Percentiles rank a stretch among this genome's conserved stretches.
These are phyloP conservation scores for Kalmanozyma brasiliensis DNA, from an alignment of 1,284 basidiomycete genomes.

Conservation along the genomic window DNA sequence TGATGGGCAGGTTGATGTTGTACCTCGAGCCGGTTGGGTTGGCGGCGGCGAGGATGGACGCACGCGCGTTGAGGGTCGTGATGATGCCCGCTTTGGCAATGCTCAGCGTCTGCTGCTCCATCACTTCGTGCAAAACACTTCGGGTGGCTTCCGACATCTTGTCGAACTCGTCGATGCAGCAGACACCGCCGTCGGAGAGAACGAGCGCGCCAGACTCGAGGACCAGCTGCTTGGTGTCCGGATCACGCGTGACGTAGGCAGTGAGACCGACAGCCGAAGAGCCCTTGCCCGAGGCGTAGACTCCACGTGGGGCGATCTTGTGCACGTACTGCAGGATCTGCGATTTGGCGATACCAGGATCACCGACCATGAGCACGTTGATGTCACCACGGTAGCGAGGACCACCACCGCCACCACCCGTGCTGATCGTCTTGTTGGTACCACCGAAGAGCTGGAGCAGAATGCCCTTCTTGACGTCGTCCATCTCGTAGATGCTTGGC, in stretches of 20 bases:
- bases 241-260: constrained; percentile 96
- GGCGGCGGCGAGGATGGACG: constrained; percentile 94
- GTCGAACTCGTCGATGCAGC: constrained; percentile 99
- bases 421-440: constrained; percentile 92
- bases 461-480: constrained; percentile 98
- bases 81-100: constrained; percentile 99
- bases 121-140: constrained; percentile 97
- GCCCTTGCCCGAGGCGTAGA: constrained; percentile 86
- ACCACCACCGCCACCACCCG: constrained; percentile 92
- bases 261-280: constrained; percentile 98
- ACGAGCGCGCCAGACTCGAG: constrained; percentile 97
- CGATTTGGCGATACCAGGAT: constrained; percentile 96
- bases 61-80: constrained; percentile 95
- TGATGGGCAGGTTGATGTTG: constrained; percentile 85
- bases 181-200: constrained; percentile 95
- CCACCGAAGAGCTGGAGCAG: constrained; percentile 95
- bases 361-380: constrained; percentile 95
- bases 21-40: constrained; percentile 98
- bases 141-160: constrained; percentile 98
- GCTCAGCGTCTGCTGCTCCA: constrained; percentile 99
- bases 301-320: constrained; percentile 96
- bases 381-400: constrained; percentile 97
- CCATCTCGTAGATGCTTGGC: constrained; percentile 96
- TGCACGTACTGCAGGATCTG: constrained; percentile 93
- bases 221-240: constrained; percentile 96